Evolutionary conservation across 2,329 filamentous ascomycete genomes (phyloP), one percentile per base, ranked within the genome.

Genomic region (Cladosporium sp.): DNA sequence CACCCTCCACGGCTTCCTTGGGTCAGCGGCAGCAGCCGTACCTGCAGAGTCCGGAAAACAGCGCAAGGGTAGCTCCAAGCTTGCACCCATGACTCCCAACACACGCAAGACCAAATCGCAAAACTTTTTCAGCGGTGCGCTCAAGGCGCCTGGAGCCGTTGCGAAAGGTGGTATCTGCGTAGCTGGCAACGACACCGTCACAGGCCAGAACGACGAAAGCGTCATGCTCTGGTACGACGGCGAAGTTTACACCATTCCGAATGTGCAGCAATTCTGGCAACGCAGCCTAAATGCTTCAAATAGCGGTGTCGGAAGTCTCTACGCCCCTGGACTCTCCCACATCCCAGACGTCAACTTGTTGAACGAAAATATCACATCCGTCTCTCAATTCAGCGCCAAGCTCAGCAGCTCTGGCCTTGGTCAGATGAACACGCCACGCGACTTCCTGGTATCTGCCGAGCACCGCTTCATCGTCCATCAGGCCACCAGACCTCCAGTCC

Each of bases 31-130:
- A 46, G 62, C 67, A 14, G 67, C 67, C 48, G 71, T 72, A 36
- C 48, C 66, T 18, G 60, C 68, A 60, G 68, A 70, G 25, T 54
- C 70, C 14, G 61, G 56, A 16, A 80, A 76, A 63, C 67, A 70
- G 21, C 72, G 75, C 26, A 76, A 73, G 66, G 72, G 73, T 25
- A 71, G 73, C 8, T 74, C 74, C 49, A 75, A 75, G 26, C 75
- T 84, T 2, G 80, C 79, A 4, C 82, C 82, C 1, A 83, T 82
- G 80, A 84, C 82, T 8, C 82, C 82, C 5, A 83, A 83, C 67
- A 84, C 82, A 7, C 78, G 81, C 14, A 79, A 79, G 54, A 76
- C 76, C 56, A 81, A 79, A 67, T 75, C 82, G 63, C 79, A 82
- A 51, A 71, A 71, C 14, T 72, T 84, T 3, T 83, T 83, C 68